Evolutionary conservation across 2,329 filamentous ascomycete genomes (phyloP).

Genomic region (Arthroderma sp.): DNA sequence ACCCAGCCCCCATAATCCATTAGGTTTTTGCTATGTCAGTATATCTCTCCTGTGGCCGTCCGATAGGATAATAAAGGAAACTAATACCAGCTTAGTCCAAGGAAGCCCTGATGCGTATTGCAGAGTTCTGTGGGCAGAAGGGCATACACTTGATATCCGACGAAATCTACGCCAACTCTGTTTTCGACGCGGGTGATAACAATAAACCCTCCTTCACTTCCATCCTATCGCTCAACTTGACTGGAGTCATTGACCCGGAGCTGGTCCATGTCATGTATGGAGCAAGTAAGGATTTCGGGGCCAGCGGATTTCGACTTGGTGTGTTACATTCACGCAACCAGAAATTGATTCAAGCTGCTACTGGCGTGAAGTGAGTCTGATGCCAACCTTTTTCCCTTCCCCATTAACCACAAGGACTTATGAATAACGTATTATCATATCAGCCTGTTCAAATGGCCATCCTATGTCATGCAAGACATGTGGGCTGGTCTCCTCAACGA

Average conservation of each 20-base stretch:
- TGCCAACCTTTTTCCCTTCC: not conserved
- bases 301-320: slow-evolving; percentile 43
- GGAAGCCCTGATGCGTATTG: not conserved
- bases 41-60: not conserved
- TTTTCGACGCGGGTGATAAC: slow-evolving; percentile 32
- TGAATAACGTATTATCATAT: not conserved
- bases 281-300: slow-evolving; percentile 41
- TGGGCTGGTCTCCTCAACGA: not conserved
- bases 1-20: slow-evolving; percentile 21
- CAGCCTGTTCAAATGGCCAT: not conserved
- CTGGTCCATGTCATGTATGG: slow-evolving; percentile 40
- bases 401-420: not conserved
- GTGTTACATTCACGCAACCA: slow-evolving; percentile 9
- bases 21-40: slow-evolving; percentile 20
- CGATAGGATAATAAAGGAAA: not conserved
- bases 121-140: slow-evolving; percentile 35
- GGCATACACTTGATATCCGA: slow-evolving; percentile 43
- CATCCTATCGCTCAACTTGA: slow-evolving; percentile 30
- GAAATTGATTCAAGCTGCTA: not conserved
- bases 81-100: not conserved
- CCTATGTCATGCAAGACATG: not conserved
- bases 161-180: slow-evolving; percentile 45
- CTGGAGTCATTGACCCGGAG: slow-evolving; percentile 34
- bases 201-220: slow-evolving; percentile 31
- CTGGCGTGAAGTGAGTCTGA: not conserved